A percentile compares a stretch with the other conserved stretches of the same genome.
Evolutionary conservation across 2,329 filamentous ascomycete genomes (phyloP).

Genomic region (Diaporthe ilicicola): DNA sequence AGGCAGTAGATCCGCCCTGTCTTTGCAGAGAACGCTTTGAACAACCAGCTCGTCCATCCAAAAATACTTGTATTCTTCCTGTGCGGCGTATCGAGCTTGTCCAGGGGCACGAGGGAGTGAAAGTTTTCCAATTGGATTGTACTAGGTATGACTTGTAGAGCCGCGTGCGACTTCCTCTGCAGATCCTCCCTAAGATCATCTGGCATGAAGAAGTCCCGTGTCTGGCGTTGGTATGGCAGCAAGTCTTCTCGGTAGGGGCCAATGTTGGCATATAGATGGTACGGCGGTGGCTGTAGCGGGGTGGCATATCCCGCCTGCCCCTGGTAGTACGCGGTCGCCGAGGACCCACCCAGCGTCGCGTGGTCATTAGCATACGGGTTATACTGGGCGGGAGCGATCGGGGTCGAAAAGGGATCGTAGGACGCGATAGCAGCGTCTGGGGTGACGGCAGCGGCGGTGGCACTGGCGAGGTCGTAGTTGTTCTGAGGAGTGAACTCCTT

Average conservation of each 20-base stretch:
- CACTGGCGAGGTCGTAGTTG: slow-evolving; percentile 58
- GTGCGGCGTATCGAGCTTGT: slow-evolving; percentile 70
- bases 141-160: slow-evolving; percentile 85
- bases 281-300: slow-evolving; percentile 76
- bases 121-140: slow-evolving; percentile 82
- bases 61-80: slow-evolving; percentile 83
- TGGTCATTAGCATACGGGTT: slow-evolving; percentile 85
- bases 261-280: slow-evolving; percentile 91
- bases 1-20: slow-evolving; percentile 90
- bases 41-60: slow-evolving; percentile 91
- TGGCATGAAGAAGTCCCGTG: slow-evolving; percentile 91
- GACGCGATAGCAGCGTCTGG: slow-evolving; percentile 56
- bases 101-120: slow-evolving; percentile 86
- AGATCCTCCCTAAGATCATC: slow-evolving; percentile 88
- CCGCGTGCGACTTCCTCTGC: slow-evolving; percentile 87
- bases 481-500: slow-evolving; percentile 67
- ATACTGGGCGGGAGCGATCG: slow-evolving; percentile 60
- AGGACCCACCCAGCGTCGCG: slow-evolving; percentile 58
- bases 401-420: slow-evolving; percentile 73
- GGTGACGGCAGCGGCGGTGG: slow-evolving; percentile 54
- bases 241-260: slow-evolving; percentile 85
- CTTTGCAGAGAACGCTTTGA: slow-evolving; percentile 90
- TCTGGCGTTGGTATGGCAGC: slow-evolving; percentile 83
- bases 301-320: slow-evolving; percentile 60
- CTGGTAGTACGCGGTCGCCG: slow-evolving; percentile 73